Percentiles rank a stretch among this genome's conserved stretches.
phyloP scores from a whole-genome alignment of 176 grass and related monocot genomes.

The Melocanna baccifera region DNA sequence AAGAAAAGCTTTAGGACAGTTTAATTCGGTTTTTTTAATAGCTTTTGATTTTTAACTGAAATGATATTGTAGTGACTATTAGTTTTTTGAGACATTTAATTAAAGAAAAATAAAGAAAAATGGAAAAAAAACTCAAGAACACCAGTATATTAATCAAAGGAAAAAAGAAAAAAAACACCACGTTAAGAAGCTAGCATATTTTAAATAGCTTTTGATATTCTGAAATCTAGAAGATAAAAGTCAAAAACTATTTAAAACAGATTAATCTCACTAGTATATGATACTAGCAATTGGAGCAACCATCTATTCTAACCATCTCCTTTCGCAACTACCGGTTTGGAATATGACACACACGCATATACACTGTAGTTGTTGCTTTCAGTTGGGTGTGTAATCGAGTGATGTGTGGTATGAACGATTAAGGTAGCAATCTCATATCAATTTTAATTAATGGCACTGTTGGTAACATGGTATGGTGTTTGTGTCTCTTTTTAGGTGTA shows the following conservation, averaged over 20 bases:
- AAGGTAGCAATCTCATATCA: not conserved
- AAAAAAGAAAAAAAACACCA: too few species aligned
- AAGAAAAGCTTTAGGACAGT: not conserved
- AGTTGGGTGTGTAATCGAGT: not conserved
- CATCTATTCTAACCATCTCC: not conserved
- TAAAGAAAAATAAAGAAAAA: too few species aligned
- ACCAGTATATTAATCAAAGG: too few species aligned
- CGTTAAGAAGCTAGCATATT: too few species aligned
- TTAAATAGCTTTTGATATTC: too few species aligned
- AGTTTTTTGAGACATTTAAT: too few species aligned
- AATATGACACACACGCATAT: not conserved
- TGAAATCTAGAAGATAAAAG: too few species aligned
- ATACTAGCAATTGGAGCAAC: not conserved
- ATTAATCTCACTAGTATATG: not conserved
- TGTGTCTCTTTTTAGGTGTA: not conserved
- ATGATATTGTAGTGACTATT: too few species aligned
- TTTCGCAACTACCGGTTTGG: constrained; percentile 1
- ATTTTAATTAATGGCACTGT: not conserved
- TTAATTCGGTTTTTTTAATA: too few species aligned
- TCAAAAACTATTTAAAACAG: too few species aligned
- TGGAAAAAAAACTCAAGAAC: too few species aligned
- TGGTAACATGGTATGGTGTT: not conserved
- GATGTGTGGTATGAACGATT: not conserved
- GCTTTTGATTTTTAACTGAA: too few species aligned
- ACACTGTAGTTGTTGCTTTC: not conserved